Base-by-base conservation (phyloP, 2,329 filamentous ascomycete genomes). In the Phialemoniopsis sp. region DNA sequence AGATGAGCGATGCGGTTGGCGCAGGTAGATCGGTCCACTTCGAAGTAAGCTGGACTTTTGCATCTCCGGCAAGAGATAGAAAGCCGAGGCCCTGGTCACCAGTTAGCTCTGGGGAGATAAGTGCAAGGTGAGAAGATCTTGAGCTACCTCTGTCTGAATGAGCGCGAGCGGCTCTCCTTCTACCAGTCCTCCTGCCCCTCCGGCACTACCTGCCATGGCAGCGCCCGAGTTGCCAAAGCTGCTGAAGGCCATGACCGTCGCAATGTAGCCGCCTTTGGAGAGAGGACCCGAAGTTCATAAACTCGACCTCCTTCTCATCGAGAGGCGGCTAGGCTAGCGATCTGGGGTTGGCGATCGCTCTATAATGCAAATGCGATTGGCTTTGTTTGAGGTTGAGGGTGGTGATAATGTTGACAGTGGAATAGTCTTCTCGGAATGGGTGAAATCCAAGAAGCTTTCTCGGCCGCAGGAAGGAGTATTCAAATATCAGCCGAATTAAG, bases 1-100 rank as follows among this genome's bases (percentile, higher is more conserved):
- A 86, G 45, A 98, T 72, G 29, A 98, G 82, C 3, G 88, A 94
- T 12, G 89, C 81, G 33, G 85, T 89, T 5, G 87, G 72, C 3
- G 85, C 72, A 26, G 93, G 91, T 17, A 87, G 72, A 29, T 77
- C 68, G 31, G 85, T 78, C 90, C 91, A 97, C 57, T 83, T 72
- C 15, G 82, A 74, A 13, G 89, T 87, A 32, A 97, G 68, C 58
- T 84, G 86, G 50, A 97, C 66, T 63, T 91, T 95, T 43, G 84
- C 79, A 54, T 95, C 88, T 53, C 87, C 84, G 40, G 83, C 80
- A 33, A 95, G 67, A 37, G 86, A 79, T 49, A 85, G 77, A 63
- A 98, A 97, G 5, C 88, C 89, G 36, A 98, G 70, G 49, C 77
- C 76, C 87, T 46, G 38, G 46, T 50, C 40, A 52, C 52, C 42